Base-by-base conservation (phyloP, 306 rosid genomes). In the Dryas alaskensis region DNA sequence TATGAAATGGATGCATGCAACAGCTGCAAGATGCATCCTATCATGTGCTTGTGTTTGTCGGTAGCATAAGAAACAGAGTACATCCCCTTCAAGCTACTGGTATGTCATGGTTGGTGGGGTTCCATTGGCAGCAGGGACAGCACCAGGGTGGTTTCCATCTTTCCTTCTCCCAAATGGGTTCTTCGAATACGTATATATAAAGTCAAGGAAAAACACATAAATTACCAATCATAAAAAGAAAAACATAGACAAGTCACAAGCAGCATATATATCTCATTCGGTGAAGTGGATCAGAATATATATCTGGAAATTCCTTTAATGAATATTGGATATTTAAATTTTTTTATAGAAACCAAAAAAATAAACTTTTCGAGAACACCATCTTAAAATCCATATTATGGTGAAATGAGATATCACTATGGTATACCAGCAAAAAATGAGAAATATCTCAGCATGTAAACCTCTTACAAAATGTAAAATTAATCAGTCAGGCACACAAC, bases 11-110 rank as follows among this genome's bases (percentile, higher is more conserved):
- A 94, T 89, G 97, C 96, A 94, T 89, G 91, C 85, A 86, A 90
- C 86, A 73, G 96, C 99, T 81, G 95, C 99, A 88, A 81, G 97
- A 94, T 94, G 96, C 95, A 92, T 88, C 97, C 90, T 94, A 94
- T 89, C 79, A 93, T 82, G 89, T 78, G 81, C 86, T 73, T 83
- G 86, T 80, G 82, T 81, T 87, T 84, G 86, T 82, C 76, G 89
- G 75, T 72, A 86, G 90, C 96, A 86, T 85, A 89, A 88, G 82
- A 85, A 89, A 82, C 93, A 93, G 89, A 89, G 89, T 85, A 93
- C 98, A 93, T 85, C 97, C 98, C 98, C 96, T 85, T 90, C 96
- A 82, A 73, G 84, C 92, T 94, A 91, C 87, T 89, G 95, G 75
- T 92, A 94, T 62, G 92, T 75, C 93, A 89, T 61, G 31, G 95